Base-by-base conservation (phyloP, 441 rosid genomes). In the Gossypium schwendimanii region DNA sequence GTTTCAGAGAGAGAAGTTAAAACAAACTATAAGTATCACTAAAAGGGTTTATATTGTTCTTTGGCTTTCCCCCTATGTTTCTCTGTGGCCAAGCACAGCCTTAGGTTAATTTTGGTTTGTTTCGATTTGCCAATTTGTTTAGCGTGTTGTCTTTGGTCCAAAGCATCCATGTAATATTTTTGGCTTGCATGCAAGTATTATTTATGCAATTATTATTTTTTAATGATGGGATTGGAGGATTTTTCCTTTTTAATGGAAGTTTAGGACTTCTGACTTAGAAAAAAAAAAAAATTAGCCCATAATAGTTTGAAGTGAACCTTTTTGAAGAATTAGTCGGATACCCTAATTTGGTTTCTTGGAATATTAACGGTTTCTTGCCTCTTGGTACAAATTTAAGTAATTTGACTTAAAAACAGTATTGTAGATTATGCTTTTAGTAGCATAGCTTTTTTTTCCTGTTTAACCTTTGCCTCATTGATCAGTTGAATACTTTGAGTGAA, bases 11-110 rank as follows among this genome's bases (percentile, higher is more conserved):
- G 47, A 10, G 47, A 41, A 41, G 47, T 10, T 72, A 17, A 5
- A 10, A 1, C 18, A 62, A 61, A 26, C 64, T 26, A 61, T 62
- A 68, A 75, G 69, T 17, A 21, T 57, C 28, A 41, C 20, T 0
- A 14, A 57, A 31, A 31, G 21, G 17, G 44, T 21, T 53, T 53
- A 17, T 2, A 18, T 17, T 23, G 45, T 55, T 23, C 45, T 53
- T 69, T 41, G 1, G 41, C 31, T n/a, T 45, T 59, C 39, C 5
- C 4, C 21, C 53, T 58, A 12, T 8, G 26, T 67, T 50, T 49
- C 44, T 24, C 14, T 67, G 44, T 67, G 21, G 70, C 59, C 69
- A 41, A 21, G 52, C 69, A 64, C 17, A 10, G 52, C 44, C 71
- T 24, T 49, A 4, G 59, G 44, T 49, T 67, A n/a, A 66, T n/a